Percentiles rank a stretch among this genome's conserved stretches.
These are phyloP conservation scores for Ogataea saltuana DNA, from an alignment of 805 yeast genomes.

Conservation along the genomic window DNA sequence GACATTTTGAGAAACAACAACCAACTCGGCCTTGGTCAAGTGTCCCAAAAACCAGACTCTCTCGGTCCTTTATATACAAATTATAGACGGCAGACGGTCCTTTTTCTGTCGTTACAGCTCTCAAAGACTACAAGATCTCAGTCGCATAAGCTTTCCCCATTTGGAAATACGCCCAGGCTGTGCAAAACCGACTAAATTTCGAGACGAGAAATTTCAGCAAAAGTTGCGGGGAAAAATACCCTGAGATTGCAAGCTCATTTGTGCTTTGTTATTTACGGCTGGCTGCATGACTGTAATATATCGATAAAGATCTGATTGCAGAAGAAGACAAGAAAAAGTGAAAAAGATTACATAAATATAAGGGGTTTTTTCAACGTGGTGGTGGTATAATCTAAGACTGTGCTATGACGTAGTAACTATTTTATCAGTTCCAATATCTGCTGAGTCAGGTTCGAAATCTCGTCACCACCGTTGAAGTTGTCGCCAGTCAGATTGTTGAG, in stretches of 20 bases:
- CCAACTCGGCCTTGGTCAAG: too few relatives aligned
- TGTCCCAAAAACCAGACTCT: too few relatives aligned
- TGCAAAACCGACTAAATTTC: background rate
- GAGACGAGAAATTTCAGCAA: too few relatives aligned
- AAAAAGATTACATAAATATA: background rate
- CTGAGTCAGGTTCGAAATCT: constrained; percentile 38
- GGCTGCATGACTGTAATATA: too few relatives aligned
- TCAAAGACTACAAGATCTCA: constrained; percentile 2
- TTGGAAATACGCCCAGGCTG: constrained; percentile 5
- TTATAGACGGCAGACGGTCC: too few relatives aligned
- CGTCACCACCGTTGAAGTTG: constrained; percentile 37
- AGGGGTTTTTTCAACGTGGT: background rate
- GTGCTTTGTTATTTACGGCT: too few relatives aligned
- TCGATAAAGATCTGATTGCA: too few relatives aligned
- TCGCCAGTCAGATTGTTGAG: constrained; percentile 37
- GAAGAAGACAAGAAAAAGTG: background rate
- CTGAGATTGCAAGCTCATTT: too few relatives aligned
- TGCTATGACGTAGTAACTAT: too few relatives aligned
- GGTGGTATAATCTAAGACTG: constrained; percentile 5
- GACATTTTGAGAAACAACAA: background rate
- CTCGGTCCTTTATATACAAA: too few relatives aligned
- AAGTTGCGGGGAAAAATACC: too few relatives aligned
- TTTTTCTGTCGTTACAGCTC: too few relatives aligned
- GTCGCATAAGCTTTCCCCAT: constrained; percentile 15
- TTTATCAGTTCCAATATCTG: constrained; percentile 39